A percentile compares a stretch with the other conserved stretches of the same genome.
Evolutionary conservation across 2,329 filamentous ascomycete genomes (phyloP).

Genomic region (Chaetomium strumarium): DNA sequence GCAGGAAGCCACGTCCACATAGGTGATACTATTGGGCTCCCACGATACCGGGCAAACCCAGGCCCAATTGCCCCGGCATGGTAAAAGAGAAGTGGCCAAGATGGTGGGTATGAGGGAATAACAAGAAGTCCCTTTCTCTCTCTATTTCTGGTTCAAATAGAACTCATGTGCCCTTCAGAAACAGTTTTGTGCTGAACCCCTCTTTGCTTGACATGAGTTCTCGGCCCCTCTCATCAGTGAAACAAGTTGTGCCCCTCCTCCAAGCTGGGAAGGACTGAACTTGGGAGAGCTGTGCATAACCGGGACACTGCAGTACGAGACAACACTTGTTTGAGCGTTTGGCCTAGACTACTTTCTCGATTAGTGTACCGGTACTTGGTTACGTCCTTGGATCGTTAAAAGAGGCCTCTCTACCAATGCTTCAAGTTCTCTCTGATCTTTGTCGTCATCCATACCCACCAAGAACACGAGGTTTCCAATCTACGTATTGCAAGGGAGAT

Average conservation of each 20-base stretch:
- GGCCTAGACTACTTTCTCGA: background rate
- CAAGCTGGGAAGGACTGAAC: conserved; percentile 3
- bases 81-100: background rate
- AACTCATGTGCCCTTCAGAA: background rate
- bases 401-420: background rate
- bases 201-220: background rate
- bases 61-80: background rate
- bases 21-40: conserved; percentile 11
- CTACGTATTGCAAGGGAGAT: conserved; percentile 1
- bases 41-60: conserved; percentile 7
- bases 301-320: conserved; percentile 9
- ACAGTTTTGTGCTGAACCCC: background rate
- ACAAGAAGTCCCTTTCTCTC: conserved; percentile 2
- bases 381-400: background rate
- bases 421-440: background rate
- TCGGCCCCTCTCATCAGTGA: conserved; percentile 10
- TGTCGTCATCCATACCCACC: background rate
- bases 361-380: background rate
- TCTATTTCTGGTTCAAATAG: conserved; percentile 1
- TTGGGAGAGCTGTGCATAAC: conserved; percentile 7
- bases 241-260: background rate
- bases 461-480: background rate
- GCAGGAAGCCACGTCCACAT: conserved; percentile 5
- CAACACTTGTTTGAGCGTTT: conserved; percentile 3
- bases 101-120: background rate